Conservation (phyloP, 106 monocot species). For the Iris macrosiphon region DNA sequence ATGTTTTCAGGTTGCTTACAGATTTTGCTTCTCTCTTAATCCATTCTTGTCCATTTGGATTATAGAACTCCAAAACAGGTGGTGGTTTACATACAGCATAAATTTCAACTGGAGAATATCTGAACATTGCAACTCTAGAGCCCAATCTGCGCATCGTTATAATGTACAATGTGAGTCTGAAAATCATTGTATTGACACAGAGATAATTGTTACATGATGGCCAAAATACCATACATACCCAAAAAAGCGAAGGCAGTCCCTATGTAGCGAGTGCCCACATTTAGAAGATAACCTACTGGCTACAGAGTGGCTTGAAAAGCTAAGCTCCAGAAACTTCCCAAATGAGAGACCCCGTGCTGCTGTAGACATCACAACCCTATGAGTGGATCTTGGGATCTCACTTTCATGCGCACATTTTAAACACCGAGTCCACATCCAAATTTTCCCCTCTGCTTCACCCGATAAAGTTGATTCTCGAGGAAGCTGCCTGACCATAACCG, state of each 20-base stretch:
- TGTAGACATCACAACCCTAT: slow-evolving; percentile 71
- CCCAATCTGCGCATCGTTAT: slow-evolving; percentile 48
- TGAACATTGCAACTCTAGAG: slow-evolving; percentile 76
- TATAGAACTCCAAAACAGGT: slow-evolving; percentile 50
- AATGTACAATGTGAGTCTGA: neutral
- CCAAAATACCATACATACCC: slow-evolving; percentile 44
- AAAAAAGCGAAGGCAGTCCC: slow-evolving; percentile 93
- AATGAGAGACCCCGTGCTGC: slow-evolving; percentile 79
- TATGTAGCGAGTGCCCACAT: slow-evolving; percentile 86
- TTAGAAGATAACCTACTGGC: slow-evolving; percentile 62
- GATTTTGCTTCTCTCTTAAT: slow-evolving; percentile 59
- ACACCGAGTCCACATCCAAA: slow-evolving; percentile 99
- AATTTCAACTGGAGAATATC: slow-evolving; percentile 75
- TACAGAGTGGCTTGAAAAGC: slow-evolving; percentile 82
- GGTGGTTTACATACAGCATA: slow-evolving; percentile 70
- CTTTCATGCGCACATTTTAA: slow-evolving; percentile 68
- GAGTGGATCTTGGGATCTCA: slow-evolving; percentile 39
- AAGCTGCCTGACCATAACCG: slow-evolving; percentile 58
- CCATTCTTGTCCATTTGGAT: slow-evolving; percentile 54
- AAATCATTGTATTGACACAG: neutral
- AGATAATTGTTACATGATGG: no score
- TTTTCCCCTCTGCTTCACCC: slow-evolving; percentile 68
- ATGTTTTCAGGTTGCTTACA: slow-evolving; percentile 33
- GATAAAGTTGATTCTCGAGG: slow-evolving; percentile 14
- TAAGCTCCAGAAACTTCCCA: slow-evolving; percentile 96